These are phyloP conservation scores for Sugiyamaella chiloensis DNA, from an alignment of 805 yeast species.

Conservation along the genomic window DNA sequence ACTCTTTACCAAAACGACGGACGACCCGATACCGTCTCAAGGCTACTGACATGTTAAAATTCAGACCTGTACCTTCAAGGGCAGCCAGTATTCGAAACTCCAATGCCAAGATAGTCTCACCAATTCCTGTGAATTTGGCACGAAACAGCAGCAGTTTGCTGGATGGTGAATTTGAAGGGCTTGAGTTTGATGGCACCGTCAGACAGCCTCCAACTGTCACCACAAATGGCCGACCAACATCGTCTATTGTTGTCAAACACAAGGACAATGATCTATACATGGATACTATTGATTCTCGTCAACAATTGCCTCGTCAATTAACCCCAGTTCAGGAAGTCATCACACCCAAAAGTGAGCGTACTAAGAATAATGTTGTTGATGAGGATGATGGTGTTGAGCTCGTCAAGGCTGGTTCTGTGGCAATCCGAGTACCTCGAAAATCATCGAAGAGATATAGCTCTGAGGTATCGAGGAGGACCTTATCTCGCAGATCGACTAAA, in stretches of 20 bases:
- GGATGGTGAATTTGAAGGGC: constrained; percentile 4
- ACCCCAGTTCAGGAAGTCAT: too few species aligned
- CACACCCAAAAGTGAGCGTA: too few species aligned
- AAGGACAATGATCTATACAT: too few species aligned
- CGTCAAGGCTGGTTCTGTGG: neutral
- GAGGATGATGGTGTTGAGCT: neutral
- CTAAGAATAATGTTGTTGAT: neutral
- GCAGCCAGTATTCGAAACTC: neutral
- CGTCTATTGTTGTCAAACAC: too few species aligned
- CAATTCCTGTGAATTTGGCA: constrained; percentile 5
- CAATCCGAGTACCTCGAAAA: constrained; percentile 6
- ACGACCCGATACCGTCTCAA: constrained; percentile 15
- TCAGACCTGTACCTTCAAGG: constrained; percentile 13
- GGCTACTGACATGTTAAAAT: constrained; percentile 14
- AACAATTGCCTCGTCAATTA: too few species aligned
- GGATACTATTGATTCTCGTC: too few species aligned
- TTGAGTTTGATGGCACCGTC: constrained; percentile 13
- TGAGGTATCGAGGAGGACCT: neutral
- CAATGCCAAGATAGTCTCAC: constrained; percentile 6
- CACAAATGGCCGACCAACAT: too few species aligned
- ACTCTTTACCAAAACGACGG: constrained; percentile 12
- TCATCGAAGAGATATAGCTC: constrained; percentile 4
- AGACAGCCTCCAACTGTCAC: neutral
- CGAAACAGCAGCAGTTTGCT: constrained; percentile 1
- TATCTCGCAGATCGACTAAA: neutral